Percentiles rank a stretch among this genome's conserved stretches.
phyloP scores from a whole-genome alignment of 2,329 filamentous ascomycete genomes.

The Aspergillus fructus region DNA sequence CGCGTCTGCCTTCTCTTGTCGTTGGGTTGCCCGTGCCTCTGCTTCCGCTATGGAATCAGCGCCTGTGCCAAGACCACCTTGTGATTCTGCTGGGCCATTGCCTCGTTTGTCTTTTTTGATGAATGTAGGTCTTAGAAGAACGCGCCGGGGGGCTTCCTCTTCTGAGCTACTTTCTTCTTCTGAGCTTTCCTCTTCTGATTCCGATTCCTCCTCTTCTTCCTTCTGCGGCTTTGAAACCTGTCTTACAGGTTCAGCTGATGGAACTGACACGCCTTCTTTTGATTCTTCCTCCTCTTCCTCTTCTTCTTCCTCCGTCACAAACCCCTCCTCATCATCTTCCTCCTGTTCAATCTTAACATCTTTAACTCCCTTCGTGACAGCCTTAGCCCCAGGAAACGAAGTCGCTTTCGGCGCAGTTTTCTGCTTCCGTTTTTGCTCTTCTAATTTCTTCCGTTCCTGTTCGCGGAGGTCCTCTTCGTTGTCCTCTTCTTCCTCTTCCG shows the following conservation, averaged over 20 bases:
- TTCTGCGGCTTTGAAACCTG: conserved; percentile 30
- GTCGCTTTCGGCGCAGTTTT: conserved; percentile 41
- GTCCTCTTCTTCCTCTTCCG: conserved; percentile 54
- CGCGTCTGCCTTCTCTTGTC: conserved; percentile 70
- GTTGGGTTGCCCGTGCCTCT: conserved; percentile 47
- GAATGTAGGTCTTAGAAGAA: conserved; percentile 65
- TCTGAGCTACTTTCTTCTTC: conserved; percentile 57
- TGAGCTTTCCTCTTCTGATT: conserved; percentile 45
- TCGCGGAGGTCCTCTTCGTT: conserved; percentile 60
- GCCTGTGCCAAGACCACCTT: conserved; percentile 17
- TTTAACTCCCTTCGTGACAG: conserved; percentile 31
- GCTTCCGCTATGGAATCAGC: conserved; percentile 44
- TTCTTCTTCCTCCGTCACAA: conserved; percentile 58
- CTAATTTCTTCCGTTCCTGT: conserved; percentile 45
- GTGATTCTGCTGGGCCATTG: conserved; percentile 28
- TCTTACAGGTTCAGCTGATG: conserved; percentile 15
- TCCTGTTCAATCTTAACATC: conserved; percentile 39
- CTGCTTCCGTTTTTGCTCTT: conserved; percentile 41
- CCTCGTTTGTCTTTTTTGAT: conserved; percentile 63
- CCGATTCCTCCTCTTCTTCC: conserved; percentile 46
- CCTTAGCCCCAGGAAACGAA: conserved; percentile 35
- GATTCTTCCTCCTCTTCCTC: conserved; percentile 38
- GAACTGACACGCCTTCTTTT: conserved; percentile 30
- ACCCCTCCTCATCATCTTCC: conserved; percentile 56
- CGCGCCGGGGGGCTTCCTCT: conserved; percentile 57